phyloP scores from a whole-genome alignment of 345 rosid genomes.

The Reutealis trisperma region DNA sequence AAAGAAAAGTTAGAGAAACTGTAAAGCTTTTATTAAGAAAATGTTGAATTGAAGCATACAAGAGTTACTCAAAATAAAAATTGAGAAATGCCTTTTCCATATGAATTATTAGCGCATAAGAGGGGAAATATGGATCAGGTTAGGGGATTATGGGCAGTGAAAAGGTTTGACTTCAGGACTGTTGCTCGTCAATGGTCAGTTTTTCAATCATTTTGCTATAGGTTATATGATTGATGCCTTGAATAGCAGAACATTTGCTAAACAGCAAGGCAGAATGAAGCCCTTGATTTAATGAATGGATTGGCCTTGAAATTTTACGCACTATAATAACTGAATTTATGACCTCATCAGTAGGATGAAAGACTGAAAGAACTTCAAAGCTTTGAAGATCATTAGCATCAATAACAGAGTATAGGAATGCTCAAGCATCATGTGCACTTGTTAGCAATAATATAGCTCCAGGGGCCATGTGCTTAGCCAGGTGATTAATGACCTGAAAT shows the following conservation, averaged over 20 bases:
- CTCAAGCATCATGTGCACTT: conserved; percentile 28
- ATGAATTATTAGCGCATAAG: neutral
- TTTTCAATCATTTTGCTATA: neutral
- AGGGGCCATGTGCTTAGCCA: conserved; percentile 25
- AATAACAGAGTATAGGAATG: conserved; percentile 24
- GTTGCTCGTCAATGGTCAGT: conserved; percentile 8
- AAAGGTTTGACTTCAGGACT: neutral
- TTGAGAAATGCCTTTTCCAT: neutral
- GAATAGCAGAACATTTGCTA: conserved; percentile 4
- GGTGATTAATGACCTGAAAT: conserved; percentile 11
- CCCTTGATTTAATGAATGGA: neutral
- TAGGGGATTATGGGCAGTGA: neutral
- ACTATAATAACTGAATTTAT: conserved; percentile 27
- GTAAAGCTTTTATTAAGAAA: neutral
- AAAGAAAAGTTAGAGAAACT: too few relatives aligned
- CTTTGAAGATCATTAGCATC: conserved; percentile 22
- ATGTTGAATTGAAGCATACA: neutral
- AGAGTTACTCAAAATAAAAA: neutral
- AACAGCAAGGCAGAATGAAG: conserved; percentile 9
- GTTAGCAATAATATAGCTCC: conserved; percentile 23
- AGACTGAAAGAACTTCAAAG: conserved; percentile 26
- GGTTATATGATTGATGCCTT: neutral
- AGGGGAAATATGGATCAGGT: neutral
- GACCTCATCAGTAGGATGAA: conserved; percentile 28
- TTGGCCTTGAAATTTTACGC: neutral